phyloP scores from a whole-genome alignment of 345 rosid species.

The Eutrema yunnanense region DNA sequence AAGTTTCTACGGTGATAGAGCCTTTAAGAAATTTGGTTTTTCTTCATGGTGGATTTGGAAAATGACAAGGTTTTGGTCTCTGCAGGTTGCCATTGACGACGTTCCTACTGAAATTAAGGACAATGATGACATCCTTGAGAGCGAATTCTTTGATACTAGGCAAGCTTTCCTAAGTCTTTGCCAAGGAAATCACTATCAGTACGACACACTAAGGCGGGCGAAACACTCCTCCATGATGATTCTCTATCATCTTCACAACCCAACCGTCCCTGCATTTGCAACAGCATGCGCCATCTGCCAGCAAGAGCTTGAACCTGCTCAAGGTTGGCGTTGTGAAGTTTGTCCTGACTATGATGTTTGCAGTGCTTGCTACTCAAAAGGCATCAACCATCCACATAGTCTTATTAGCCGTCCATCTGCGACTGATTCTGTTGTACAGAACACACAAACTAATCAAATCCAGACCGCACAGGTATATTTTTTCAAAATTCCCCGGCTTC shows the following conservation, averaged over 20 bases:
- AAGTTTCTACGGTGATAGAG: slow-evolving; percentile 28
- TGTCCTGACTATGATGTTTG: slow-evolving; percentile 96
- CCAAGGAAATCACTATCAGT: slow-evolving; percentile 99
- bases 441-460: slow-evolving; percentile 78
- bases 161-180: slow-evolving; percentile 98
- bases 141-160: slow-evolving; percentile 96
- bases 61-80: slow-evolving; percentile 20
- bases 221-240: slow-evolving; percentile 99
- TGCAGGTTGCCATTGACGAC: slow-evolving; percentile 62
- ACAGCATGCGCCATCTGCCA: slow-evolving; percentile 70
- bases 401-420: slow-evolving; percentile 72
- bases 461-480: slow-evolving; percentile 62
- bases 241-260: slow-evolving; percentile 97
- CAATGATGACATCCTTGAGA: slow-evolving; percentile 91
- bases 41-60: slow-evolving; percentile 14
- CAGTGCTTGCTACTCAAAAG: slow-evolving; percentile 80
- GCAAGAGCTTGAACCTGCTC: slow-evolving; percentile 93
- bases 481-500: background rate
- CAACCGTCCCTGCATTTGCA: slow-evolving; percentile 97
- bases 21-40: background rate
- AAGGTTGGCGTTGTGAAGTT: slow-evolving; percentile 96
- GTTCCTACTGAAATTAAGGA: slow-evolving; percentile 77
- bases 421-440: slow-evolving; percentile 89
- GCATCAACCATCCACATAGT: slow-evolving; percentile 86
- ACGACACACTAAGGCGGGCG: slow-evolving; percentile 92